These are phyloP conservation scores for Fusarium foetens DNA, from an alignment of 2,329 filamentous ascomycete genomes.

Conservation along the genomic window DNA sequence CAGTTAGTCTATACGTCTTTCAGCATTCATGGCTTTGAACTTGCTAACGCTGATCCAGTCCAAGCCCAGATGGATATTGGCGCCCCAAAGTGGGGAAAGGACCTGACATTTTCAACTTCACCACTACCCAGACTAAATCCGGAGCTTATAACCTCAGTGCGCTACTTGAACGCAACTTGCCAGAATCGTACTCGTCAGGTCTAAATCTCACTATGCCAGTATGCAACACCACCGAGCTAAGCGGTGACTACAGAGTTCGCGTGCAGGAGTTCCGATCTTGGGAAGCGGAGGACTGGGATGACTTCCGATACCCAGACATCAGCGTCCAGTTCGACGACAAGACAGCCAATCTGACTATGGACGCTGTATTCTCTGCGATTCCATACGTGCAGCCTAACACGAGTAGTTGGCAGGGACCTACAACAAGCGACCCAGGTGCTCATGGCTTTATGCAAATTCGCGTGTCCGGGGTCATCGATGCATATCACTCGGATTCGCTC, in stretches of 20 bases:
- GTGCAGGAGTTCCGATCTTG: not conserved
- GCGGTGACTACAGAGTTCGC: not conserved
- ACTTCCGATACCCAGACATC: not conserved
- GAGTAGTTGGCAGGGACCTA: not conserved
- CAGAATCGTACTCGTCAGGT: fast-evolving
- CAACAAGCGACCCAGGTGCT: fast-evolving
- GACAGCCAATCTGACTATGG: not conserved
- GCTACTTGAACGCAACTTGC: fast-evolving
- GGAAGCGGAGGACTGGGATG: not conserved
- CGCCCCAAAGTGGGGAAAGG: fast-evolving
- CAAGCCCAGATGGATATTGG: constrained; percentile 2
- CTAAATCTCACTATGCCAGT: constrained; percentile 1
- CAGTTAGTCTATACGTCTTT: not conserved
- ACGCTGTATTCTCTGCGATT: not conserved
- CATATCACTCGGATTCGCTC: not conserved
- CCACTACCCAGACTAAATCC: not conserved
- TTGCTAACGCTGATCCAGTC: not conserved
- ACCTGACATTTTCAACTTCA: not conserved
- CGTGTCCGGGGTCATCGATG: not conserved
- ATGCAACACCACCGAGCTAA: not conserved
- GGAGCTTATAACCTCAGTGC: not conserved
- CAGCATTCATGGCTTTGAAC: too few relatives aligned
- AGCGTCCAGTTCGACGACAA: constrained; percentile 4
- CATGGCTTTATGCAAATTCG: not conserved
- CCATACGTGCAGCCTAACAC: not conserved